Percentiles rank a stretch among this genome's conserved stretches.
Evolutionary conservation across 2,329 filamentous ascomycete species (phyloP).

Genomic region (Podosphaera xanthii): DNA sequence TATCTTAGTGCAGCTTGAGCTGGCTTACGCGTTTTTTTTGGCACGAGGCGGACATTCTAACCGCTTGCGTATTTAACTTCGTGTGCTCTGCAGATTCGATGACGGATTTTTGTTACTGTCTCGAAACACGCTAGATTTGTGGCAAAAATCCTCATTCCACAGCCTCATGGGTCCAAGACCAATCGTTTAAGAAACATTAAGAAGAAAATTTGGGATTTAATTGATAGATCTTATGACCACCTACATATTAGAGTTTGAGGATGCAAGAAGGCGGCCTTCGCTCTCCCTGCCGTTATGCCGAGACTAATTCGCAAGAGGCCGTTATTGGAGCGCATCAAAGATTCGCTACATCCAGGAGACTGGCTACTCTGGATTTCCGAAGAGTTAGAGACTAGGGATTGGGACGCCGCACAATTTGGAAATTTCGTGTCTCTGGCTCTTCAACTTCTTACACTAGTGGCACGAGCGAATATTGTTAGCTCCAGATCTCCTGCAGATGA

Average conservation of each 20-base stretch:
- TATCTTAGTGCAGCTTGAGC: not conserved
- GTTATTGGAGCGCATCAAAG: conserved; percentile 56
- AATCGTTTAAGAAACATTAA: not conserved
- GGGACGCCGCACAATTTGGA: conserved; percentile 63
- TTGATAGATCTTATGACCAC: too few relatives aligned
- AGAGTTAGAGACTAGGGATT: conserved; percentile 75
- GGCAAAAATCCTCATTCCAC: too few relatives aligned
- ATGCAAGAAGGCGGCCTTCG: not conserved
- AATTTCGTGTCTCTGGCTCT: conserved; percentile 50
- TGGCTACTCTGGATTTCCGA: conserved; percentile 79
- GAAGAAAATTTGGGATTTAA: too few relatives aligned
- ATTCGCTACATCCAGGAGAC: conserved; percentile 69
- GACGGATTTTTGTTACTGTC: too few relatives aligned
- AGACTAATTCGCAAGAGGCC: conserved; percentile 63
- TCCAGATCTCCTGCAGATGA: conserved; percentile 32
- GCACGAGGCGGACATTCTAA: too few relatives aligned
- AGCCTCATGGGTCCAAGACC: not conserved
- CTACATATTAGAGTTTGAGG: too few relatives aligned
- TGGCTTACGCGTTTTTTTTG: not conserved
- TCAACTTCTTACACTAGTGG: conserved; percentile 63
- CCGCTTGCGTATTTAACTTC: too few relatives aligned
- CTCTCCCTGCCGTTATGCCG: conserved; percentile 28
- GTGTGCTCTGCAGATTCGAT: too few relatives aligned
- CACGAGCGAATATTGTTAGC: conserved; percentile 47
- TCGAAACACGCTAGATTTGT: too few relatives aligned